Conservation (phyloP, 2,329 filamentous ascomycete species). For the Fusarium lyarnte region DNA sequence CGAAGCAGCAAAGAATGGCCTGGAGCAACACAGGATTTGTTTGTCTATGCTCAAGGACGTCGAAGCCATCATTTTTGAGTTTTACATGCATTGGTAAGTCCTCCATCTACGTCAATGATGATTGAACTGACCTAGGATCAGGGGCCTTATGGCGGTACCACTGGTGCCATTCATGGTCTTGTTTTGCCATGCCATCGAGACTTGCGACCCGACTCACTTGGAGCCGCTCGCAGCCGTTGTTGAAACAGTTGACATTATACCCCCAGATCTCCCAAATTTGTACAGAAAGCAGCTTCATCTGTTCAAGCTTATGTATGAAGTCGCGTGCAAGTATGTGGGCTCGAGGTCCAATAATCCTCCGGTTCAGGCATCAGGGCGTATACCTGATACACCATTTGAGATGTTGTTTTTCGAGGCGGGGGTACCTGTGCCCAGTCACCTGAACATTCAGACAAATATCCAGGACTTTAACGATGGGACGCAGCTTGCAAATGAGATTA, state of each 20-base stretch:
- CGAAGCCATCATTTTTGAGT: background rate
- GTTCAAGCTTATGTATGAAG: conserved; percentile 11
- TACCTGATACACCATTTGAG: conserved; percentile 10
- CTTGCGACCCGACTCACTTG: background rate
- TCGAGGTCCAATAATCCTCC: background rate
- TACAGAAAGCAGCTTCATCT: conserved; percentile 10
- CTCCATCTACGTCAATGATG: accelerated
- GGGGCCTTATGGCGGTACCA: conserved; percentile 1
- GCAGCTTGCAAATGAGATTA: background rate
- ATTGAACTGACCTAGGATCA: accelerated
- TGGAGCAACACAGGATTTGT: background rate
- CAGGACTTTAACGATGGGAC: accelerated
- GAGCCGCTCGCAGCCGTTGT: background rate
- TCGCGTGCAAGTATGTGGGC: background rate
- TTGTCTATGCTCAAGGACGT: background rate
- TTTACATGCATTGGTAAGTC: conserved; percentile 6
- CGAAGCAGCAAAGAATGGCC: background rate
- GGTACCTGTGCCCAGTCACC: background rate
- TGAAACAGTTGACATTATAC: background rate
- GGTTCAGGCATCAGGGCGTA: background rate
- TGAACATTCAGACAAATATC: accelerated
- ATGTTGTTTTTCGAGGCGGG: conserved; percentile 8
- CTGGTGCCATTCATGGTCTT: conserved; percentile 3
- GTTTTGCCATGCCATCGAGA: conserved; percentile 15
- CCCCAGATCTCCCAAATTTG: background rate